These are phyloP conservation scores for Epithele typhae DNA, from an alignment of 768 basidiomycete genomes.

Conservation along the genomic window DNA sequence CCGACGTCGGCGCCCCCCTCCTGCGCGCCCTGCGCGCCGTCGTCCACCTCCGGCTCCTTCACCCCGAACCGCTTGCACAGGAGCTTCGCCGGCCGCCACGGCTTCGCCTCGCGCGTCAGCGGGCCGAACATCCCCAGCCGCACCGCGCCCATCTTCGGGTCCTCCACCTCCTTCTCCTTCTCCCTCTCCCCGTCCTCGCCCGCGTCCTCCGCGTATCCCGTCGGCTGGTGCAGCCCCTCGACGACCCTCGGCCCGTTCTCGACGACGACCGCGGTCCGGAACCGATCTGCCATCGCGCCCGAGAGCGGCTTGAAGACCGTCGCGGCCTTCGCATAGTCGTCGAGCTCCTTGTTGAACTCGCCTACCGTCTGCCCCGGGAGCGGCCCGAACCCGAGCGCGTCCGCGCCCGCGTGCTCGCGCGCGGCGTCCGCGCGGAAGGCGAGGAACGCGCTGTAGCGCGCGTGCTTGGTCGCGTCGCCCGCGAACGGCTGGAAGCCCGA, in stretches of 20 bases:
- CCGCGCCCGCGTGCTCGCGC: conserved; percentile 49
- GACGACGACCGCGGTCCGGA: conserved; percentile 75
- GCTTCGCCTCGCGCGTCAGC: conserved; percentile 68
- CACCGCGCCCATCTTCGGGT: conserved; percentile 79
- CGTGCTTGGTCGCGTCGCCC: conserved; percentile 71
- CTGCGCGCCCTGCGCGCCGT: conserved; percentile 23
- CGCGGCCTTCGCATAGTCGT: conserved; percentile 85
- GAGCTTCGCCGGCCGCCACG: conserved; percentile 80
- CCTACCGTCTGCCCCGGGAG: conserved; percentile 58
- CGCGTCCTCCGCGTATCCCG: background rate
- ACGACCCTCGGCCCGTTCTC: conserved; percentile 57
- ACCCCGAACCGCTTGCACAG: conserved; percentile 94
- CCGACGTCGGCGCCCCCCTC: conserved; percentile 7
- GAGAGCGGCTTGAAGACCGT: conserved; percentile 87
- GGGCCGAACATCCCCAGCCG: conserved; percentile 86
- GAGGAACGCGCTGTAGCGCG: conserved; percentile 82
- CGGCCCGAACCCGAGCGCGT: conserved; percentile 42
- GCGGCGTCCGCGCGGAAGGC: conserved; percentile 55
- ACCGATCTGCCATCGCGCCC: conserved; percentile 92
- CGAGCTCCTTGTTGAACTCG: conserved; percentile 76
- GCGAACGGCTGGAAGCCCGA: conserved; percentile 89
- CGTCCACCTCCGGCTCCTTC: conserved; percentile 74
- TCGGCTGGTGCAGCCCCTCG: conserved; percentile 67
- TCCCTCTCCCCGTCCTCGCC: conserved; percentile 24
- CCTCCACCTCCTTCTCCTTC: conserved; percentile 54